These are phyloP conservation scores for Magnolia changhungtana DNA, from an alignment of 164 flowering plant genomes.

Conservation along the genomic window DNA sequence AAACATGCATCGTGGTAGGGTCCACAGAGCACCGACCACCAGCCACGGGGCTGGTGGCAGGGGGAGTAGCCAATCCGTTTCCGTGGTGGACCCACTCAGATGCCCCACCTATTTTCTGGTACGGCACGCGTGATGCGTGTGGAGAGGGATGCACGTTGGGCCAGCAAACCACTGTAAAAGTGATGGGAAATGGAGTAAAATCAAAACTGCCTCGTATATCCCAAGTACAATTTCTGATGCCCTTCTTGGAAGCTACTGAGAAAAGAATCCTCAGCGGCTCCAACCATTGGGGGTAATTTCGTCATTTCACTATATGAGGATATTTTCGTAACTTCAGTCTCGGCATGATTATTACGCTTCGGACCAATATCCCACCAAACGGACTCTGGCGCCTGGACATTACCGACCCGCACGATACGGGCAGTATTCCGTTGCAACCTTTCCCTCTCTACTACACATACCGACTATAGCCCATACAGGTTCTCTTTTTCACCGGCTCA, in stretches of 20 bases:
- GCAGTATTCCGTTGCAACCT: not conserved
- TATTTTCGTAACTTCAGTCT: not conserved
- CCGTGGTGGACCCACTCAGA: not conserved
- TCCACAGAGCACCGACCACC: no score
- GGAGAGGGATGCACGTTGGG: not conserved
- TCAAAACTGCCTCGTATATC: not conserved
- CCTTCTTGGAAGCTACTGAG: not conserved
- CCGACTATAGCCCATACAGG: not conserved
- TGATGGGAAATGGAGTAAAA: not conserved
- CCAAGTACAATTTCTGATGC: not conserved
- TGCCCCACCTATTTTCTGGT: not conserved
- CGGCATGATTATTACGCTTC: conserved; percentile 2
- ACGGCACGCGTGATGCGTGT: not conserved
- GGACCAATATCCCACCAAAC: conserved; percentile 9
- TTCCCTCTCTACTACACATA: not conserved
- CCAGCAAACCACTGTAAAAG: not conserved
- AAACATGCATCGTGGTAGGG: no score
- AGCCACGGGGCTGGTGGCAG: no score
- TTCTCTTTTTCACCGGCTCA: not conserved
- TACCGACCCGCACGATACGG: conserved; percentile 8
- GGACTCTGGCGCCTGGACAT: not conserved
- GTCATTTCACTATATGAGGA: not conserved
- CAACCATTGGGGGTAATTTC: not conserved
- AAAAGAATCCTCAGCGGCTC: not conserved
- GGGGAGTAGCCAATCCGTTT: no score